Conservation (phyloP, 495 filamentous ascomycete species). For the Neurospora sp. region DNA sequence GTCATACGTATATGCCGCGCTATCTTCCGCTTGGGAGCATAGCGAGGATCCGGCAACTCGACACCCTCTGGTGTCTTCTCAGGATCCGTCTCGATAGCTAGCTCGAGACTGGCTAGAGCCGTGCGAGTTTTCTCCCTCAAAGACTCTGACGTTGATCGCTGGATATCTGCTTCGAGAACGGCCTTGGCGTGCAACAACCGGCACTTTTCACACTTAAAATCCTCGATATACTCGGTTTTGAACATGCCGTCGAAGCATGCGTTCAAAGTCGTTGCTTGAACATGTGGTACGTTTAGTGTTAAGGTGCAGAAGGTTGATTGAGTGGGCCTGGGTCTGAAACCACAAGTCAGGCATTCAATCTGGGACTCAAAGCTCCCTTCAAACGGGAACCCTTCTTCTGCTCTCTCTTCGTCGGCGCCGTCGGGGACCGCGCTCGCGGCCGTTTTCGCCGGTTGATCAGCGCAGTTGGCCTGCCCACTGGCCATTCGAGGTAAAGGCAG, state of each 20-base stretch:
- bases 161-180: conserved; percentile 22
- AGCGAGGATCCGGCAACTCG: conserved; percentile 58
- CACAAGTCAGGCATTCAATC: conserved; percentile 83
- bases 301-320: conserved; percentile 82
- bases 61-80: conserved; percentile 64
- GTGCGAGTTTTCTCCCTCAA: conserved; percentile 32
- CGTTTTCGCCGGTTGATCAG: not conserved
- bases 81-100: conserved; percentile 63
- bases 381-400: conserved; percentile 71
- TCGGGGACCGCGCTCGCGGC: conserved; percentile 10
- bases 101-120: conserved; percentile 43
- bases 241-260: conserved; percentile 85
- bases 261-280: conserved; percentile 37
- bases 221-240: conserved; percentile 92
- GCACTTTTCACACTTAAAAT: conserved; percentile 90
- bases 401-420: conserved; percentile 21
- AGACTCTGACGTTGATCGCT: conserved; percentile 36
- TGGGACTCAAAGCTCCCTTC: conserved; percentile 83
- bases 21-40: conserved; percentile 73
- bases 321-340: conserved; percentile 75
- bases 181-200: conserved; percentile 63
- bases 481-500: not conserved
- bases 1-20: conserved; percentile 78
- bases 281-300: conserved; percentile 82
- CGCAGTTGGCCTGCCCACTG: not conserved